Base-by-base conservation (phyloP, 2,329 filamentous ascomycete species). In the Lasiodiplodia gonubiensis region DNA sequence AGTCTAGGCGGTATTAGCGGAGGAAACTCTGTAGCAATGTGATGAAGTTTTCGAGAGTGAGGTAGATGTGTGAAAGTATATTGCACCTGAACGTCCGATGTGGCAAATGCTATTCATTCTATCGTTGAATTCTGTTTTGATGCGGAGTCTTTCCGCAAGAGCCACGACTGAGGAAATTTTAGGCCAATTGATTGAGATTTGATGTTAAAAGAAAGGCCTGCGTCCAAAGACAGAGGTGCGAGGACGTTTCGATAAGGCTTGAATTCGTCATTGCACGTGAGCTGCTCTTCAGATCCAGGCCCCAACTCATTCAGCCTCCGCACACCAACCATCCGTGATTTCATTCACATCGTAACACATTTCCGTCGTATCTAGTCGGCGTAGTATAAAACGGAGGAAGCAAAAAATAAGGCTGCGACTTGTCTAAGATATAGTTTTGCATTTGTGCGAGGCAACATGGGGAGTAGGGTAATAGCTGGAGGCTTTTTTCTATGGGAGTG, bases 231-330 rank as follows among this genome's bases (percentile, higher is more conserved):
- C 25, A 33, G 25, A 21, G n/a, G 14, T 61, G 16, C 7, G 57
- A 61, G 25, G 57, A 61, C 18, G 57, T 61, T 25, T 21, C 39
- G 48, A 49, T 61, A 61, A 49, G 39, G 57, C 57, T 48, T 21
- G 18, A 14, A 61, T 61, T 61, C 57, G 57, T 61, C 39, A 61
- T 61, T 61, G 23, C 57, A 61, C 57, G 57, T 61, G 57, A 61
- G 57, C 39, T 25, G 37, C 21, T 42, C 3, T 59, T 2, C 10
- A 39, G 14, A 54, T 33, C 30, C 30, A 25, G 49, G 8, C 10
- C 7, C 11, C 11, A 21, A 30, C 10, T 39, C 35, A 10, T 18
- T 14, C 8, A 3, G 42, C 18, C 10, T 51, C 46, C n/a, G 57
- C 42, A 61, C 30, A 27, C 27, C 57, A 4, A 61, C 18, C 6